phyloP scores from a whole-genome alignment of 257 asterid species.

The Salvia rosmarinus region DNA sequence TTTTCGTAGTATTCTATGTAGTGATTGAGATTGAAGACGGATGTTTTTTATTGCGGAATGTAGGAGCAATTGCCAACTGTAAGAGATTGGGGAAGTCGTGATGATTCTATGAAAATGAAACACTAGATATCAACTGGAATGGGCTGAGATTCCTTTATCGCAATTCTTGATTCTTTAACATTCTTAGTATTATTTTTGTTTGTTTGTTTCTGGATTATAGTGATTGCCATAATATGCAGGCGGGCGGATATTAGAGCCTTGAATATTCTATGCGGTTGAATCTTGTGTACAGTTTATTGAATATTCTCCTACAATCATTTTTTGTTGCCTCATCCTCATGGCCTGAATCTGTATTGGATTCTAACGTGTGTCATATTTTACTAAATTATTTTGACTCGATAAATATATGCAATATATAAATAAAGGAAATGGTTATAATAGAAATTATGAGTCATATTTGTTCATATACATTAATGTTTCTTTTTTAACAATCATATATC shows the following conservation, averaged over 20 bases:
- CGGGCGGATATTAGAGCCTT: neutral
- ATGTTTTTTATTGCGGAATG: neutral
- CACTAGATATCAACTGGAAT: constrained; percentile 16
- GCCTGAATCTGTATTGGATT: too few species aligned
- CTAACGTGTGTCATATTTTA: too few species aligned
- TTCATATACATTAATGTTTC: too few species aligned
- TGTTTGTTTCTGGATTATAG: neutral
- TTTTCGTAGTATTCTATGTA: neutral
- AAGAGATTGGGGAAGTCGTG: constrained; percentile 14
- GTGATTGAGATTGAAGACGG: neutral
- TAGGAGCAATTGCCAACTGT: constrained; percentile 29
- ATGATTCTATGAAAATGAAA: neutral
- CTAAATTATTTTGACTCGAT: too few species aligned
- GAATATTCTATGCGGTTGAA: neutral
- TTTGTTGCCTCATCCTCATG: too few species aligned
- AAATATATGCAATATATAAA: too few species aligned
- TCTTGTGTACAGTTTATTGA: neutral
- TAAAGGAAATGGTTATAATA: too few species aligned
- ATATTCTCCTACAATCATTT: too few species aligned
- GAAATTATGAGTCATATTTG: too few species aligned
- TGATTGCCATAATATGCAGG: neutral
- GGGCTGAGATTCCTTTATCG: neutral
- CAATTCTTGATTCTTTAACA: neutral
- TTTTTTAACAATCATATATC: too few species aligned
- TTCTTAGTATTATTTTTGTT: neutral